Evolutionary conservation across 2,329 filamentous ascomycete genomes (phyloP).

Genomic region (Colletotrichum agaves): DNA sequence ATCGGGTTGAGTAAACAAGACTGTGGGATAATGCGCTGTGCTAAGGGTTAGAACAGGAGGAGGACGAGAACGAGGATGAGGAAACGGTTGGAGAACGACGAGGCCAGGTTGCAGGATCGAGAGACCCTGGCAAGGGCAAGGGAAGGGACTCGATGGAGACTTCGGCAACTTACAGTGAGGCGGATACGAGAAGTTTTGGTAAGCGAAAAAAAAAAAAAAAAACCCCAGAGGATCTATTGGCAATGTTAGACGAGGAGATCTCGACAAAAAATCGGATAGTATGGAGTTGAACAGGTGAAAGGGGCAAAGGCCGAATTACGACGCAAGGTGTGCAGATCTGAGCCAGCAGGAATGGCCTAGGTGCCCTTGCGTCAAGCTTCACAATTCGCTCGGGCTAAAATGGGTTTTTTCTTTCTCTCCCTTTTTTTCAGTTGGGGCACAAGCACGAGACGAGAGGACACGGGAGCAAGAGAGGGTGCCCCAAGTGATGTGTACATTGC

Average conservation of each 20-base stretch:
- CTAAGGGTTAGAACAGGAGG: slow-evolving; percentile 32
- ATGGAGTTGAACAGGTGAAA: slow-evolving; percentile 36
- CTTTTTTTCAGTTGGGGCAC: slow-evolving; percentile 9
- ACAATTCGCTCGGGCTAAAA: slow-evolving; percentile 31
- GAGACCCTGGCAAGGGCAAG: slow-evolving; percentile 1
- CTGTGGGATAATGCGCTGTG: slow-evolving; percentile 37
- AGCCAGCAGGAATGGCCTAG: slow-evolving; percentile 34
- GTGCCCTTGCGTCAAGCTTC: slow-evolving; percentile 37
- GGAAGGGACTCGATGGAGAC: not conserved
- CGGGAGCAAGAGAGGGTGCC: slow-evolving; percentile 3
- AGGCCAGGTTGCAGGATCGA: slow-evolving; percentile 35
- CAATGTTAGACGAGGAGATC: slow-evolving; percentile 29
- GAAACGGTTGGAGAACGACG: not conserved
- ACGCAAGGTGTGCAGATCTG: slow-evolving; percentile 39
- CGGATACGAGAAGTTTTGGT: not conserved
- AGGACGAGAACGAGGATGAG: not conserved
- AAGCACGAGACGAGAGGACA: slow-evolving; percentile 13
- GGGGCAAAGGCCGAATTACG: slow-evolving; percentile 36
- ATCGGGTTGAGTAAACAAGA: slow-evolving; percentile 36
- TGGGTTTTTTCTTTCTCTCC: slow-evolving; percentile 17
- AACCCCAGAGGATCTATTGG: slow-evolving; percentile 20
- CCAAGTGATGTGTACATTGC: no score
- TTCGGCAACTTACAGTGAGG: slow-evolving; percentile 23
- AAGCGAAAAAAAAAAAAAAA: slow-evolving; percentile 7
- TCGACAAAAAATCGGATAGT: slow-evolving; percentile 23